Evolutionary conservation across 2,329 filamentous ascomycete species (phyloP).

Genomic region (Drechslerella dactyloides): DNA sequence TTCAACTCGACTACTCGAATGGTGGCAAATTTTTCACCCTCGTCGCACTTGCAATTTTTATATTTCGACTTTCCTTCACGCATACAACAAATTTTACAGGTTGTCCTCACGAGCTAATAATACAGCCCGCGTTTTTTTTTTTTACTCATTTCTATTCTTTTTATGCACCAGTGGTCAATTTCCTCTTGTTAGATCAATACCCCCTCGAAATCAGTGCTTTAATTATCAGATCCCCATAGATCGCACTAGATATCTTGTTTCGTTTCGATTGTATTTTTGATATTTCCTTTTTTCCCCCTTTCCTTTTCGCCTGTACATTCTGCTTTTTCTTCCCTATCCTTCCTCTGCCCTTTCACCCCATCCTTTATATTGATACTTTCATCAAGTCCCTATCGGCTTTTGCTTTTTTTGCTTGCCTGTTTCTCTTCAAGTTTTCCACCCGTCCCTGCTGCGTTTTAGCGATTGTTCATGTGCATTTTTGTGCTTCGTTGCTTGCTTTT

Average conservation of each 20-base stretch:
- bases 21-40: not conserved
- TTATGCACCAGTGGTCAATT: not conserved
- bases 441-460: conserved; percentile 33
- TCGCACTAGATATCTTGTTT: conserved; percentile 43
- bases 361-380: conserved; percentile 26
- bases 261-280: not conserved
- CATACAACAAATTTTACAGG: too few species aligned
- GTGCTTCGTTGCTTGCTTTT: conserved; percentile 1
- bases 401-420: not conserved
- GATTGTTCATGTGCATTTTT: conserved; percentile 8
- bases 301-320: conserved; percentile 4
- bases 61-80: conserved; percentile 7
- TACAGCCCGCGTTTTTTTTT: conserved; percentile 2
- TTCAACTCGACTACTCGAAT: too few species aligned
- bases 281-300: not conserved
- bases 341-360: conserved; percentile 2
- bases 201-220: conserved; percentile 29
- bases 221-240: conserved; percentile 40
- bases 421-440: not conserved
- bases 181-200: conserved; percentile 42
- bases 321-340: conserved; percentile 26
- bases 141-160: not conserved
- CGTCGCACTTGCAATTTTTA: not conserved
- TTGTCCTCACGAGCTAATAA: conserved; percentile 5
- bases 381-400: not conserved